phyloP scores from a whole-genome alignment of 169 alveolate genomes.

The Eimeria tenella region DNA sequence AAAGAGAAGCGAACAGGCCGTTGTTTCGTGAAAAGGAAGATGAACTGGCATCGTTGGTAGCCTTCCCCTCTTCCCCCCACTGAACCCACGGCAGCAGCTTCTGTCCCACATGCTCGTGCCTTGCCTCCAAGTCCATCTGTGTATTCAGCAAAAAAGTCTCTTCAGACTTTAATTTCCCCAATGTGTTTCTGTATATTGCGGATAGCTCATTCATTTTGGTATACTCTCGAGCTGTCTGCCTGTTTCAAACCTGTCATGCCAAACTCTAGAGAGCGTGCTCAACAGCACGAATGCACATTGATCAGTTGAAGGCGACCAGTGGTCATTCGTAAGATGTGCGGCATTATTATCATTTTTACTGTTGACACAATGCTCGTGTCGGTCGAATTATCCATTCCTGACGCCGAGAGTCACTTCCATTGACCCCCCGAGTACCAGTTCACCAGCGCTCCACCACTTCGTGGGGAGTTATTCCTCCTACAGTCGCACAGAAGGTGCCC shows the following conservation, averaged over 20 bases:
- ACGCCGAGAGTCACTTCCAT: too few relatives aligned
- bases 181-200: not conserved
- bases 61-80: conserved; percentile 6
- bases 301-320: not conserved
- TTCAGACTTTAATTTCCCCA: not conserved
- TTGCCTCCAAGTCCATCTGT: conserved; percentile 13
- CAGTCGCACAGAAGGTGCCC: too few relatives aligned
- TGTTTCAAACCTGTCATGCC: not conserved
- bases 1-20: too few relatives aligned
- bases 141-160: not conserved
- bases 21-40: too few relatives aligned
- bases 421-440: too few relatives aligned
- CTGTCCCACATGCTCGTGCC: conserved; percentile 40
- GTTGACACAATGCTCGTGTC: conserved; percentile 21
- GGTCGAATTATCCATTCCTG: too few relatives aligned
- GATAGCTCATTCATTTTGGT: not conserved
- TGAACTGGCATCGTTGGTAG: too few relatives aligned
- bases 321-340: conserved; percentile 32
- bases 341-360: not conserved
- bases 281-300: conserved; percentile 16
- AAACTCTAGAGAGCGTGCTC: conserved; percentile 30
- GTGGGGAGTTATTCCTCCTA: too few relatives aligned
- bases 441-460: too few relatives aligned
- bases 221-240: conserved; percentile 3
- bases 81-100: not conserved